These are phyloP conservation scores for Xylaria grammica DNA, from an alignment of 495 filamentous ascomycete genomes.

Conservation along the genomic window DNA sequence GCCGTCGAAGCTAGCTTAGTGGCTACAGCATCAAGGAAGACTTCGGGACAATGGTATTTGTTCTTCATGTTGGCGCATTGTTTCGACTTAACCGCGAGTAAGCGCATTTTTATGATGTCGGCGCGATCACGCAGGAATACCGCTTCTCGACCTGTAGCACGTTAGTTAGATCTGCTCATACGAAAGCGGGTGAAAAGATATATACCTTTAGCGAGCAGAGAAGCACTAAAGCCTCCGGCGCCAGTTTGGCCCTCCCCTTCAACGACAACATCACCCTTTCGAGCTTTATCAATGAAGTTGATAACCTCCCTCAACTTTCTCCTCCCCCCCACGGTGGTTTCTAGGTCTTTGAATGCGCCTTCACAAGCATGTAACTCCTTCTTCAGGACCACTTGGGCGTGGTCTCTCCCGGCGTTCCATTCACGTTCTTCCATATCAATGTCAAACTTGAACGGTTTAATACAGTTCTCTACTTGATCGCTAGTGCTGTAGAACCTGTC, in stretches of 20 bases:
- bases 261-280: slow-evolving; percentile 80
- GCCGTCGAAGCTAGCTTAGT: slow-evolving; percentile 94
- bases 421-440: slow-evolving; percentile 91
- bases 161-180: slow-evolving; percentile 27
- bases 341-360: slow-evolving; percentile 72
- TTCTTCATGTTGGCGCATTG: slow-evolving; percentile 82
- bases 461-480: slow-evolving; percentile 99
- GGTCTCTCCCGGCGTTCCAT: slow-evolving; percentile 83
- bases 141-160: slow-evolving; percentile 75
- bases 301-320: slow-evolving; percentile 90
- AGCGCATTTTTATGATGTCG: slow-evolving; percentile 86
- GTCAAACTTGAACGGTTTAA: slow-evolving; percentile 98
- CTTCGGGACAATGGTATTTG: slow-evolving; percentile 96
- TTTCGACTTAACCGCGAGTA: slow-evolving; percentile 81
- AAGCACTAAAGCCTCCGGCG: slow-evolving; percentile 88
- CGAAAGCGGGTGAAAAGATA: background rate
- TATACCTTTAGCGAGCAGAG: slow-evolving; percentile 78
- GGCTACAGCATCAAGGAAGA: slow-evolving; percentile 96
- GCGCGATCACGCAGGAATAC: slow-evolving; percentile 91
- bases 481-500: slow-evolving; percentile 95
- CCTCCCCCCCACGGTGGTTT: slow-evolving; percentile 74
- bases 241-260: slow-evolving; percentile 83
- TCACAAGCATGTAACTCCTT: slow-evolving; percentile 85
- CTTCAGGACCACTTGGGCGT: slow-evolving; percentile 76
- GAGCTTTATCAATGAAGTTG: slow-evolving; percentile 83